Percentiles rank a stretch among this genome's conserved stretches.
Conservation (phyloP, 2,329 filamentous ascomycete genomes). For the Leptographium flavum region DNA sequence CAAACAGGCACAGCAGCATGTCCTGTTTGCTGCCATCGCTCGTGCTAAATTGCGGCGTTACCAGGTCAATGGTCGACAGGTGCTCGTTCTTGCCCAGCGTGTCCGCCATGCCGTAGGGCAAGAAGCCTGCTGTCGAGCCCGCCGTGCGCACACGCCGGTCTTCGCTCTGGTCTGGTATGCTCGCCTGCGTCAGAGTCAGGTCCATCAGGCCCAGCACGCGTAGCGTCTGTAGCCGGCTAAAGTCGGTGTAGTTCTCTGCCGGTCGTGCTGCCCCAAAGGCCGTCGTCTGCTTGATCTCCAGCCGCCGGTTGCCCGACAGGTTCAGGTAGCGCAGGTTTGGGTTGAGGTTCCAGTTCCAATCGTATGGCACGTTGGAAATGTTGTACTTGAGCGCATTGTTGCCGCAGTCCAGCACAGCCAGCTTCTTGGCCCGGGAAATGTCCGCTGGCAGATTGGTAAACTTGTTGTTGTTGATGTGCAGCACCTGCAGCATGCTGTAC, state of each 20-base stretch:
- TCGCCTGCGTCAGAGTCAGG: conserved; percentile 85
- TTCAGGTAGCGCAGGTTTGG: conserved; percentile 90
- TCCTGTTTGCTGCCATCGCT: conserved; percentile 55
- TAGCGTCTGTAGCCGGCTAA: conserved; percentile 69
- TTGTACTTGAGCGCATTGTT: conserved; percentile 97
- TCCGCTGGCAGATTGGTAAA: conserved; percentile 95
- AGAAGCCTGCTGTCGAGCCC: conserved; percentile 76
- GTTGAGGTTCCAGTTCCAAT: conserved; percentile 99
- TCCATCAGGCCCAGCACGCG: conserved; percentile 92
- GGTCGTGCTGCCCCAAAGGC: conserved; percentile 31
- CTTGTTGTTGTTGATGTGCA: conserved; percentile 95
- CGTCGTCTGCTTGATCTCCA: conserved; percentile 69
- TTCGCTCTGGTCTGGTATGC: conserved; percentile 87
- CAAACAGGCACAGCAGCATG: conserved; percentile 86
- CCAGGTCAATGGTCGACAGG: conserved; percentile 86
- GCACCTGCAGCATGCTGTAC: conserved; percentile 68
- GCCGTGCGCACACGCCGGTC: conserved; percentile 93
- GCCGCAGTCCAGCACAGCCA: conserved; percentile 84
- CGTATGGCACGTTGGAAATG: conserved; percentile 96
- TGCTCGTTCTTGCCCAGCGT: conserved; percentile 88
- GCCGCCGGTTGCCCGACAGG: conserved; percentile 85
- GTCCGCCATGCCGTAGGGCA: conserved; percentile 96
- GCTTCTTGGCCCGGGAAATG: conserved; percentile 82
- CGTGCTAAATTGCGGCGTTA: conserved; percentile 76
- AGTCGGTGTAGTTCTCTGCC: conserved; percentile 65